Base-by-base conservation (phyloP, 192 early-diverging fungal species). In the Coemansia sp. region DNA sequence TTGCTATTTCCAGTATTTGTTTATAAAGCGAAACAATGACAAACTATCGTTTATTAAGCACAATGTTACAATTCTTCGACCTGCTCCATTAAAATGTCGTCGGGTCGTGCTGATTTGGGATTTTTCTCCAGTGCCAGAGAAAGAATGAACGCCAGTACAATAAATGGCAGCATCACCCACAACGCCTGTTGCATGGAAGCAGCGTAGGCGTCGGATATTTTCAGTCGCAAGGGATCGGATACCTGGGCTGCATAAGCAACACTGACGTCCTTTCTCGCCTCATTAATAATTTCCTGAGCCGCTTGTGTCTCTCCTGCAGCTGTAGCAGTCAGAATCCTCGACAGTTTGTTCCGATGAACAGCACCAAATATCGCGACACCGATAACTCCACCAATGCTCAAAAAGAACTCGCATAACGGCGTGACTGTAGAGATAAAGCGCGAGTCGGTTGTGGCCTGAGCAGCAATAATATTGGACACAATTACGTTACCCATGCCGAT, bases 401-500 rank as follows among this genome's bases (percentile, higher is more conserved):
- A 78, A 65, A 85, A 86, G 58, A 91, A 93, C 44, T 86, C 83
- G 23, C 82, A 82, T 46, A 88, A 67, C 9, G 89, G 82, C 4
- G 91, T 90, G 21, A 84, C 87, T 14, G 87, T 66, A 15, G 89
- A 87, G 25, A 93, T 81, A 5, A 88, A 76, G 31, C 66, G 73
- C 14, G 71, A 56, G 8, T 68, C 73, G 17, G 90, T 92, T 17
- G 84, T 66, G 1, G 87, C 84, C 70, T 95, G 93, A 20, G 86
- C 82, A 9, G 84, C 89, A 44, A 93, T 81, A 44, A 92, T 68
- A 25, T 87, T 81, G 5, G 86, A 85, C 56, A 94, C 91, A 56
- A 94, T 83, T 20, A 86, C 81, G 40, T 81, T 73, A 18, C 96
- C 94, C 53, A 89, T 71, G 8, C 96, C 96, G 5, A 85, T 25